A percentile compares a stretch with the other conserved stretches of the same genome.
Evolutionary conservation across 169 alveolate species (phyloP).

Genomic region (Plasmodium reichenowi): DNA sequence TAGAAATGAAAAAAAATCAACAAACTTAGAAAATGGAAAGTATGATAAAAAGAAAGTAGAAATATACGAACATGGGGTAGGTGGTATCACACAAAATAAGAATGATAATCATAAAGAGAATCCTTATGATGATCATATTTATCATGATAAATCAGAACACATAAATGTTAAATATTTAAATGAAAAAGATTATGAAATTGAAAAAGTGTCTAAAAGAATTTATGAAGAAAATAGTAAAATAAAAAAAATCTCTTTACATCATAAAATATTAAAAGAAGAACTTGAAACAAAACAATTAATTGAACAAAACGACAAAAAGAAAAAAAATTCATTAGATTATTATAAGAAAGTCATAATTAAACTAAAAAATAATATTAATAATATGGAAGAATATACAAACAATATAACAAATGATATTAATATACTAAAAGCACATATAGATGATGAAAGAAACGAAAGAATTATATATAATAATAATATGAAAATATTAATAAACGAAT

Average conservation of each 20-base stretch:
- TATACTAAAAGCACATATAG: slow-evolving; percentile 44
- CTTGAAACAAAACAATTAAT: slow-evolving; percentile 66
- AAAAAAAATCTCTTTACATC: slow-evolving; percentile 69
- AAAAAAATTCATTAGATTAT: slow-evolving; percentile 62
- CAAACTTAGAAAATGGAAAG: no score
- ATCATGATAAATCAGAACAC: slow-evolving; percentile 1
- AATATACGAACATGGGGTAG: no score
- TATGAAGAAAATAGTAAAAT: slow-evolving; percentile 77
- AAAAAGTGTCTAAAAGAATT: slow-evolving; percentile 59
- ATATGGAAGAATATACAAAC: slow-evolving; percentile 62
- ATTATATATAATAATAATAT: slow-evolving; percentile 67
- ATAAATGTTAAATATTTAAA: slow-evolving; percentile 30
- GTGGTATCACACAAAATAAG: no score
- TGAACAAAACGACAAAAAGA: slow-evolving; percentile 53
- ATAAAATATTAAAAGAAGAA: slow-evolving; percentile 64
- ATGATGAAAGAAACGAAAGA: slow-evolving; percentile 75
- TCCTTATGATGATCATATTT: no score
- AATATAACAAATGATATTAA: slow-evolving; percentile 76
- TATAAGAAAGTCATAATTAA: slow-evolving; percentile 46
- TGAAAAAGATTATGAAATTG: slow-evolving; percentile 65
- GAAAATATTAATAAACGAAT: slow-evolving; percentile 72
- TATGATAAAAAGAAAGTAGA: no score
- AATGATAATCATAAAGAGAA: no score
- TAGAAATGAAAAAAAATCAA: no score
- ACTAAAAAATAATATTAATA: slow-evolving; percentile 65